Base-by-base conservation (phyloP, 2,329 filamentous ascomycete species). In the Ophiostoma fasciatum region DNA sequence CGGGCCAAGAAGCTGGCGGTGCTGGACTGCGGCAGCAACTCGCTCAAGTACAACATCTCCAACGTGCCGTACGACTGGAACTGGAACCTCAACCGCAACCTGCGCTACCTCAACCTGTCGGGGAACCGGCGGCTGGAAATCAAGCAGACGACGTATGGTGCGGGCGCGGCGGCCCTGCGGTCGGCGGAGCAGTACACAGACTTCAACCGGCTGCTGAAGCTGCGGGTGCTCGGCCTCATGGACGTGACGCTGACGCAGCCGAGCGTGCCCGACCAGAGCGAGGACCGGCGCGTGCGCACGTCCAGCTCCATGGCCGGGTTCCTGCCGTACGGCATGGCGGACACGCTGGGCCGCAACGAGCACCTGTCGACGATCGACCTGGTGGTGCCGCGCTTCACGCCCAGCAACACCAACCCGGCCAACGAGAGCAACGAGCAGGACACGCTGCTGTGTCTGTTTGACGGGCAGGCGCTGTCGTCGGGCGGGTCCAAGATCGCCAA, bases 31-130 rank as follows among this genome's bases (percentile, higher is more conserved):
- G 88, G 87, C 42, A 94, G 82, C 65, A 98, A 98, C 52, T 77
- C 74, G 17, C 65, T 98, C 39, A 98, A 96, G 57, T 98, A 98
- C 68, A 98, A 98, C 53, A 92, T 98, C 32, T 90, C 85, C 21
- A 98, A 98, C 51, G 94, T 93, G 67, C 90, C 88, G 0, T 98
- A 98, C 53, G 90, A 98, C 54, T 98, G 90, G 90, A 98, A 98
- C 50, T 98, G 90, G 90, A 96, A 96, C 51, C 82, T 90, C 67
- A 98, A 98, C 50, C 83, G 82, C 33, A 92, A 94, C 49, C 62
- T 98, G 45, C 81, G 87, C 44, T 98, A 92, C 51, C 76, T 98
- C 43, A 98, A 96, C 51, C 66, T 98, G 51, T 96, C 88, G 1
- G 90, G 90, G 35, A 98, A 98, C 61, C 94, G 94, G 57, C 77